Evolutionary conservation across 805 yeast species (phyloP), one percentile per base, ranked within the genome.

Genomic region (Candida sithepensis): DNA sequence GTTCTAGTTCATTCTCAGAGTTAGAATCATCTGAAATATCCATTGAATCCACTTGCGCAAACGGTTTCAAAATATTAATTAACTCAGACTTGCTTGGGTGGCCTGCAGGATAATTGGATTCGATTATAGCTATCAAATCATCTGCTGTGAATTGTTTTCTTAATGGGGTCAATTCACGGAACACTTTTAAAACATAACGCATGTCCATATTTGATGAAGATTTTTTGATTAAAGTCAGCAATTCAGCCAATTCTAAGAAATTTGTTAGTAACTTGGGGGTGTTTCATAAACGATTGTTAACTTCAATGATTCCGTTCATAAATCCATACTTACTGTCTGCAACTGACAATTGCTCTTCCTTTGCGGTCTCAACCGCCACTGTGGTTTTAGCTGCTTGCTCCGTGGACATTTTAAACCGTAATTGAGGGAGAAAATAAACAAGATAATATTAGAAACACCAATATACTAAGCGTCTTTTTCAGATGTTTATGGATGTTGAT

Each of bases 131-230:
- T 8, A 79, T 67, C 49, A 94, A 71, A 10, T 79, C 73, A 13
- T 72, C 75, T 12, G 73, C 73, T 46, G 75, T 77, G 52, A 91
- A 69, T 36, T 77, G 73, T 48, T 83, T 77, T 69, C 97, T 81
- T 52, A 92, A 72, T 2, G 81, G 72, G 7, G 91, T 87, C 58
- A 91, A 73, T 52, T 88, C 95, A 53, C 96, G 83, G 54, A 94
- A 78, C 20, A 88, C 91, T 61, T 86, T 87, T 66, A 92, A 78
- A 41, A 94, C 81, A 68, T 85, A 88, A 55, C 97, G 80, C 55
- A 96, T 88, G 67, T 94, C 99, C 64, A 82, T 81, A 46, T 81
- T 81, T 41, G 40, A 67, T 46, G 61, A 66, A 57, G 65, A 75
- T 70, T 59, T 63, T 46, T 61, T 60, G 28, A 66, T 59, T 41